Evolutionary conservation across 2,329 filamentous ascomycete species (phyloP).

Genomic region (Cladosporium oxysporum): DNA sequence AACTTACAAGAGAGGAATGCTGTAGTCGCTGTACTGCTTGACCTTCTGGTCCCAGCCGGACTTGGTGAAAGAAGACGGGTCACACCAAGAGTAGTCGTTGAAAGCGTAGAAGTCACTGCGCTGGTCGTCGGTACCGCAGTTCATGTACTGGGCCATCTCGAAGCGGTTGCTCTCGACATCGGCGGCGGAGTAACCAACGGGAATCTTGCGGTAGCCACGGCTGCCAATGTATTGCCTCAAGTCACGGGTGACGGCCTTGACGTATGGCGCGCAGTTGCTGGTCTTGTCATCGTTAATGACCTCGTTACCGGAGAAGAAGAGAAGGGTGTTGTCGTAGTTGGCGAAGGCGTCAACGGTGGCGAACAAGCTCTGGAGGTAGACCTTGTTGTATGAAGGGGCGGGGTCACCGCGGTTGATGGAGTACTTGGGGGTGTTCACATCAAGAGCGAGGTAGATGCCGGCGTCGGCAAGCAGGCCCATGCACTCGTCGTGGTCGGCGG

Average conservation of each 20-base stretch:
- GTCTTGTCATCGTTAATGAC: slow-evolving; percentile 64
- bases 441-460: slow-evolving; percentile 88
- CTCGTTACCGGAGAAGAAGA: slow-evolving; percentile 81
- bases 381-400: slow-evolving; percentile 78
- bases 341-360: slow-evolving; percentile 83
- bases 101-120: slow-evolving; percentile 88
- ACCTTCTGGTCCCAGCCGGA: slow-evolving; percentile 90
- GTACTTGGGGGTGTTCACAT: slow-evolving; percentile 89
- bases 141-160: slow-evolving; percentile 88
- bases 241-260: slow-evolving; percentile 72
- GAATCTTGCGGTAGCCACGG: slow-evolving; percentile 66
- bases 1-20: slow-evolving; percentile 74
- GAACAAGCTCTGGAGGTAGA: slow-evolving; percentile 83
- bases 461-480: slow-evolving; percentile 79
- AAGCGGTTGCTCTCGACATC: slow-evolving; percentile 83
- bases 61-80: slow-evolving; percentile 64
- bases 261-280: slow-evolving; percentile 67
- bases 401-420: slow-evolving; percentile 79
- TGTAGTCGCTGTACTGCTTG: slow-evolving; percentile 81
- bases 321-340: slow-evolving; percentile 81
- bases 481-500: slow-evolving; percentile 75
- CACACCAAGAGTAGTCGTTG: slow-evolving; percentile 89
- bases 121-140: slow-evolving; percentile 82
- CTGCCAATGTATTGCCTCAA: slow-evolving; percentile 79
- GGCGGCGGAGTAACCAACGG: slow-evolving; percentile 80